Evolutionary conservation across 495 filamentous ascomycete species (phyloP), one percentile per base, ranked within the genome.

Genomic region (Pyrenula aspistea): DNA sequence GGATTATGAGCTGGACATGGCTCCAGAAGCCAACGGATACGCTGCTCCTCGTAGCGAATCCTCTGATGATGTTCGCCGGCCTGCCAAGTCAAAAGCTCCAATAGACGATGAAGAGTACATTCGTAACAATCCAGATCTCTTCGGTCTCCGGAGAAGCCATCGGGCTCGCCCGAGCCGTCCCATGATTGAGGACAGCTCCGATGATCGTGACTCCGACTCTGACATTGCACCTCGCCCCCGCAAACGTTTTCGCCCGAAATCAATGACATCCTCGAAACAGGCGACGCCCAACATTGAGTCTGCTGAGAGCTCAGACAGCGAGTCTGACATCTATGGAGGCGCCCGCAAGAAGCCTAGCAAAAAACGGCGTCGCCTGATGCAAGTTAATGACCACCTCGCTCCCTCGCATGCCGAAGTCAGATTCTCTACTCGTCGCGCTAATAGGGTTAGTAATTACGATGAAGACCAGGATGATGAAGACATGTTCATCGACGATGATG

Each of bases 101-200:
- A 72, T 73, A 22, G 79, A 84, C 21, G 85, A 87, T 50, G 88
- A 94, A 58, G 86, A 92, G 22, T 88, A 82, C 62, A 96, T 96
- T 61, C 77, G 82, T 60, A 84, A 89, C 64, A 91, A 98, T 66
- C 93, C 93, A n/a, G 93, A 96, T 66, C 74, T 98, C 20, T 98
- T 96, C 71, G 93, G 92, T 19, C 75, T 99, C 53, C 81, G 93
- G 59, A 80, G 93, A 65, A 98, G 93, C 73, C 91, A 77, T 62
- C 79, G 83, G 59, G 78, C 82, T 50, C 77, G 79, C 59, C 74
- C 74, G 50, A 68, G 63, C 22, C 69, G 68, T 66, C 65, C 67
- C 58, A 54, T 92, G 77, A 75, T 88, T 62, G 84, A 91, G 49
- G 87, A 81, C 55, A 79, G 80, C 61, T 87, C 89, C 15, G 89